Percentiles rank a stretch among this genome's conserved stretches.
Evolutionary conservation across 768 basidiomycete species (phyloP).

Genomic region (Amanita inopinata): DNA sequence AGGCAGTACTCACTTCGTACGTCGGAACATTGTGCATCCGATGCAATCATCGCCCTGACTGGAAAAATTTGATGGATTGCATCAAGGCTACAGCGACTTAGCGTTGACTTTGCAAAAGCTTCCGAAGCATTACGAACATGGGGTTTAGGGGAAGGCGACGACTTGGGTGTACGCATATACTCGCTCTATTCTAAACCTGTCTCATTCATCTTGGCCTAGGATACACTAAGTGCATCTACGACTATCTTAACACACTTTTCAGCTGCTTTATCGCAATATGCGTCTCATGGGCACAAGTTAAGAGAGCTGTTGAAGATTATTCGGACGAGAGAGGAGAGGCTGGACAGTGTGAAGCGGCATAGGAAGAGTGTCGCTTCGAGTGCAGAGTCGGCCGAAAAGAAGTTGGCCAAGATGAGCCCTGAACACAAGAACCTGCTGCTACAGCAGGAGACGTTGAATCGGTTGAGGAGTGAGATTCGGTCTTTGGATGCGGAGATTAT

Average conservation of each 20-base stretch:
- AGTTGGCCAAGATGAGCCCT: slow-evolving; percentile 80
- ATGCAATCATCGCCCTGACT: neutral
- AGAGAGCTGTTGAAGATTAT: slow-evolving; percentile 74
- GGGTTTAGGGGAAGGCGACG: slow-evolving; percentile 77
- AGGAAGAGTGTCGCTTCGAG: slow-evolving; percentile 56
- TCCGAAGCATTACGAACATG: slow-evolving; percentile 63
- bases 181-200: slow-evolving; percentile 6
- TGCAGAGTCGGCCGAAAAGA: slow-evolving; percentile 80
- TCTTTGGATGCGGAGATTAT: slow-evolving; percentile 75
- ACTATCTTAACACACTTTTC: slow-evolving; percentile 60
- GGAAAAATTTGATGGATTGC: too few relatives aligned
- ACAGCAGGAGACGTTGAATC: slow-evolving; percentile 67
- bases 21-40: slow-evolving; percentile 10
- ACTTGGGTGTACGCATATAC: slow-evolving; percentile 49
- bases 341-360: slow-evolving; percentile 68
- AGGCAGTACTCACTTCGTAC: slow-evolving; percentile 66
- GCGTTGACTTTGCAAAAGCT: slow-evolving; percentile 55
- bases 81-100: slow-evolving; percentile 55
- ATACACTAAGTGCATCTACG: slow-evolving; percentile 63
- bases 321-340: slow-evolving; percentile 72
- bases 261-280: slow-evolving; percentile 57
- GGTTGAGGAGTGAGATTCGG: slow-evolving; percentile 68
- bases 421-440: slow-evolving; percentile 75
- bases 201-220: slow-evolving; percentile 41
- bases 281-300: slow-evolving; percentile 58